A percentile compares a stretch with the other conserved stretches of the same genome.
Conservation (phyloP, 305 asterid genomes). For the Solanum hybrid region DNA sequence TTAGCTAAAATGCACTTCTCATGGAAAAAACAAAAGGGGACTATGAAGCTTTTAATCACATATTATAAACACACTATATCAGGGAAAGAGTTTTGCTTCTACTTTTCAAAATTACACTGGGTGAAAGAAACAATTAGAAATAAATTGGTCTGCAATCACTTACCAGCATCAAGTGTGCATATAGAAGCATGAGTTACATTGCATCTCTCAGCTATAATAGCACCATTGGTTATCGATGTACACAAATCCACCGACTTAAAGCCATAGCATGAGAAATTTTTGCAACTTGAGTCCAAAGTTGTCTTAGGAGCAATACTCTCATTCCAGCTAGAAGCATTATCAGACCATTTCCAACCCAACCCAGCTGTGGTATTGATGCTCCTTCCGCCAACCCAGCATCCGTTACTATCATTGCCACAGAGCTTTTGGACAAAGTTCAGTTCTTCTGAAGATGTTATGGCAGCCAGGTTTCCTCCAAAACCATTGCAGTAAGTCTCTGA, state of each 20-base stretch:
- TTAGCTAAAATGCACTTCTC: background rate
- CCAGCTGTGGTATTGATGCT: constrained; percentile 17
- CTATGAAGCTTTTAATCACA: background rate
- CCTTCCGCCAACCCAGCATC: constrained; percentile 96
- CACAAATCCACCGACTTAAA: constrained; percentile 32
- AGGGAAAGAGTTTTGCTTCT: background rate
- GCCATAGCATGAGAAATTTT: constrained; percentile 34
- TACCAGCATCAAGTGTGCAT: constrained; percentile 64
- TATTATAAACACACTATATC: background rate
- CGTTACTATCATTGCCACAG: constrained; percentile 37
- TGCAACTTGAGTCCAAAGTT: constrained; percentile 32
- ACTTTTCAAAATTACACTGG: background rate
- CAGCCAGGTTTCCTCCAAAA: constrained; percentile 58
- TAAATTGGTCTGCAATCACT: constrained; percentile 10
- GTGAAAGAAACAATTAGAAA: background rate
- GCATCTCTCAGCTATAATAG: constrained; percentile 61
- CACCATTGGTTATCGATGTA: constrained; percentile 41
- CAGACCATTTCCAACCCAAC: constrained; percentile 72
- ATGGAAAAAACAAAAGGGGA: background rate
- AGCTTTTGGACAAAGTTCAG: constrained; percentile 39
- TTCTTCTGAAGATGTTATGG: constrained; percentile 47
- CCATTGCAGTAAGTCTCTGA: constrained; percentile 57
- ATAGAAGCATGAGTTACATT: constrained; percentile 44
- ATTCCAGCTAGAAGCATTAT: constrained; percentile 48
- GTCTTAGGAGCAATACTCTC: constrained; percentile 21